Conservation (phyloP, 2,329 filamentous ascomycete species). For the Periconia digitata region DNA sequence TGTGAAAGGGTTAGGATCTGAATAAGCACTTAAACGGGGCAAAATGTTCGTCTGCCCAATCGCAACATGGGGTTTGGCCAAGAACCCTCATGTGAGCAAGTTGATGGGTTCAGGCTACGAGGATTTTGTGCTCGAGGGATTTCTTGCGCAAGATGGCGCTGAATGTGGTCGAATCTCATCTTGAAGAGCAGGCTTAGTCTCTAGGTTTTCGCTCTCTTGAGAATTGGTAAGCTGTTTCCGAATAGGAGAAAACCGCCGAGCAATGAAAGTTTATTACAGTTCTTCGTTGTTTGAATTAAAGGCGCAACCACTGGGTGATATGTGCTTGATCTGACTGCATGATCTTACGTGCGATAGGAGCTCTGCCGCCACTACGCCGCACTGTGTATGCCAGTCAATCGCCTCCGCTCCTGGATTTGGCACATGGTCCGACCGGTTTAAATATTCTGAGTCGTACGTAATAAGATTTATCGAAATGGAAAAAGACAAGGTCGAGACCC, state of each 20-base stretch:
- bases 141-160: not conserved
- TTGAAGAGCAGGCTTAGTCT: not conserved
- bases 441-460: not conserved
- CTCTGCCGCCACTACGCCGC: not conserved
- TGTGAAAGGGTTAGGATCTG: not conserved
- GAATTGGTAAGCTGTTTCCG: not conserved
- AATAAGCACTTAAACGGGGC: not conserved
- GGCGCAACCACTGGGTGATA: not conserved
- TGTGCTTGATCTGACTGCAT: not conserved
- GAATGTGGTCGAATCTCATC: not conserved
- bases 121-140: not conserved
- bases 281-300: no score
- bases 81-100: not conserved
- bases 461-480: not conserved
- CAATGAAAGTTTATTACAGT: no score
- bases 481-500: not conserved
- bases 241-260: not conserved
- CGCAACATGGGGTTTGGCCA: not conserved
- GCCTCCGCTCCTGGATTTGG: not conserved
- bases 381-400: not conserved
- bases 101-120: not conserved
- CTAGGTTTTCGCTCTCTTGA: not conserved
- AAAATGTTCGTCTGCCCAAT: not conserved
- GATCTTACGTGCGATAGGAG: not conserved
- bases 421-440: not conserved